A percentile compares a stretch with the other conserved stretches of the same genome.
These are phyloP conservation scores for Adansonia rubrostipa DNA, from an alignment of 441 rosid species.

Conservation along the genomic window DNA sequence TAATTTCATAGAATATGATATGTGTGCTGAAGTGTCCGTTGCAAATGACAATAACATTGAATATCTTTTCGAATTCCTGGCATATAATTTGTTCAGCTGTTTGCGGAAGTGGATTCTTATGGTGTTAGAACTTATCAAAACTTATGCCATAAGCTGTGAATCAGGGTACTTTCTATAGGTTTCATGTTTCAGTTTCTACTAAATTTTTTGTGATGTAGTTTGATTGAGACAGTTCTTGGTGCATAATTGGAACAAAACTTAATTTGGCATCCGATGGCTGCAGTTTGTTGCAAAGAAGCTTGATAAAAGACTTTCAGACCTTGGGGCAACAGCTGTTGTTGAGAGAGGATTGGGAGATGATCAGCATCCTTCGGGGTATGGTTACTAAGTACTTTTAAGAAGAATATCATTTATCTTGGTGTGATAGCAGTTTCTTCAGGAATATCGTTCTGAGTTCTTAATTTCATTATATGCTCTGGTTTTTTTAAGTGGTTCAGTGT, in stretches of 20 bases:
- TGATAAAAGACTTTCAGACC: slow-evolving; percentile 85
- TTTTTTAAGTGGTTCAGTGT: slow-evolving; percentile 4
- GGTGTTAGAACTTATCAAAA: slow-evolving; percentile 1
- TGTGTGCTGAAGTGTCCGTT: neutral
- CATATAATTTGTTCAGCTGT: neutral
- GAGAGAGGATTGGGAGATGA: slow-evolving; percentile 95
- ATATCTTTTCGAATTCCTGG: neutral
- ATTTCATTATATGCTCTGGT: neutral
- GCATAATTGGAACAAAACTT: slow-evolving; percentile 16
- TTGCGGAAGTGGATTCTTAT: slow-evolving; percentile 9
- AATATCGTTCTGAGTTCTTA: slow-evolving; percentile 17
- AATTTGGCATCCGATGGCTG: slow-evolving; percentile 37
- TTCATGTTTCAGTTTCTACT: neutral
- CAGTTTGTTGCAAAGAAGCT: slow-evolving; percentile 98
- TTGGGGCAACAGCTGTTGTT: slow-evolving; percentile 71
- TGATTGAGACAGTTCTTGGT: slow-evolving; percentile 4
- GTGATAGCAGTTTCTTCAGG: neutral
- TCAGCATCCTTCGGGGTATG: slow-evolving; percentile 98
- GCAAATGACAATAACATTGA: slow-evolving; percentile 1
- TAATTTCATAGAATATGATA: neutral
- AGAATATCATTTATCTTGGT: neutral
- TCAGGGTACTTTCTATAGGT: neutral
- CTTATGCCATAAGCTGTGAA: slow-evolving; percentile 14
- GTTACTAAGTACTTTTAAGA: slow-evolving; percentile 18
- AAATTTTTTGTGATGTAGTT: slow-evolving; percentile 5